Base-by-base conservation (phyloP, 805 yeast genomes). In the Scheffersomyces amazonensis region DNA sequence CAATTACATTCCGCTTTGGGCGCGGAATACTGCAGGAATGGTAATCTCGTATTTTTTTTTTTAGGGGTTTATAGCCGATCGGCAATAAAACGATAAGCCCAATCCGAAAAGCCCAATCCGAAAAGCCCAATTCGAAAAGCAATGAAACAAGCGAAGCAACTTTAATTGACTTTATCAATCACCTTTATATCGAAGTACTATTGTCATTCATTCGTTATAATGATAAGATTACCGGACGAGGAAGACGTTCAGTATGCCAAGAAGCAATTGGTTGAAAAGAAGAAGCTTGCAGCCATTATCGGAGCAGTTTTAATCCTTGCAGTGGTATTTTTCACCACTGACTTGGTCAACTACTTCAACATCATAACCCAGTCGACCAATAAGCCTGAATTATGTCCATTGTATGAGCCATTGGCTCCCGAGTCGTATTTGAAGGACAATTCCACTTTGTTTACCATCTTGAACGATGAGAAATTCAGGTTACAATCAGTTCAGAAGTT, bases 401-500 rank as follows among this genome's bases (percentile, higher is more conserved):
- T 58, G 28, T 36, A 42, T 13, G 54, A 52, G 2, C 39, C 45
- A 11, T 44, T 44, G 10, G 45, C 41, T 3, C 62, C 66, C 3
- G 29, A 37, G 20, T 41, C 54, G 8, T 75, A 58, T 45, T 37
- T 50, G 2, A 31, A 35, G 3, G 64, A 64, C 42, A 58, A 60
- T 39, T 49, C 62, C 5, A 53, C 65, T 6, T 66, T 54, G 9
- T 32, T 51, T 11, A 46, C 32, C 17, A 59, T 63, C 17, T 31
- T 64, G 21, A 39, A 50, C 29, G 63, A 53, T 34, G 46, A 46
- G 11, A 27, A 35, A 7, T 64, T 52, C 50, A 42, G 58, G 40
- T 32, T 52, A 20, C 40, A 47, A 7, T 69, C 80, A 0, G 71
- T 67, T 7, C 51, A 49, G 9, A 73, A 68, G 45, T 62, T 80